Conservation (phyloP, 192 early-diverging fungal genomes). For the Helicostylum pulchrum region DNA sequence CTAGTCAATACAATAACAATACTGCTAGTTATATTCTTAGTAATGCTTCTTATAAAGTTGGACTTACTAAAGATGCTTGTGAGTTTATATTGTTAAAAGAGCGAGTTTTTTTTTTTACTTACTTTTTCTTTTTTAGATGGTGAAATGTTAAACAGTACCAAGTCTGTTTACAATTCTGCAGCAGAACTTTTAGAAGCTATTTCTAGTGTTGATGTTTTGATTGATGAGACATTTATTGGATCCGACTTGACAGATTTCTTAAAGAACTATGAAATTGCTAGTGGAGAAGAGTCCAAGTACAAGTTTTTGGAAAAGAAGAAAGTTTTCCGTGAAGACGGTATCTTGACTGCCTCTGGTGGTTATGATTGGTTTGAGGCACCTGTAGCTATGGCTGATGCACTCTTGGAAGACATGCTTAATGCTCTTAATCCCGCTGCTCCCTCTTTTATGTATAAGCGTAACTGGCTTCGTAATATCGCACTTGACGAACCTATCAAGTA, state of each 20-base stretch:
- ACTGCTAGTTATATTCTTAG: constrained; percentile 60
- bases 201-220: constrained; percentile 57
- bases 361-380: constrained; percentile 71
- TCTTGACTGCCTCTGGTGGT: constrained; percentile 58
- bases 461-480: constrained; percentile 73
- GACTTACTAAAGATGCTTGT: constrained; percentile 64
- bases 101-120: neutral
- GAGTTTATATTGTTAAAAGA: too few species aligned
- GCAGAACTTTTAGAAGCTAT: constrained; percentile 53
- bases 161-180: constrained; percentile 34
- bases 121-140: constrained; percentile 9
- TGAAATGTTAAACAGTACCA: constrained; percentile 46
- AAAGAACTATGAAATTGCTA: constrained; percentile 52
- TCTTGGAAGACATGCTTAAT: constrained; percentile 68
- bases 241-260: constrained; percentile 47
- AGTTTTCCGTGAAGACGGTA: constrained; percentile 67
- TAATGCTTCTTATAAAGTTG: constrained; percentile 54
- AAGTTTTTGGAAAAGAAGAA: constrained; percentile 63
- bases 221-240: constrained; percentile 67
- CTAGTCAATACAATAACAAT: constrained; percentile 64
- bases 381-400: constrained; percentile 61
- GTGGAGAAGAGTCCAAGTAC: constrained; percentile 34
- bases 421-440: constrained; percentile 57
- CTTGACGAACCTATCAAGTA: constrained; percentile 48
- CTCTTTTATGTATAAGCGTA: constrained; percentile 44